These are phyloP conservation scores for Metschnikowia baotianmanensis DNA, from an alignment of 805 yeast species.

Conservation along the genomic window DNA sequence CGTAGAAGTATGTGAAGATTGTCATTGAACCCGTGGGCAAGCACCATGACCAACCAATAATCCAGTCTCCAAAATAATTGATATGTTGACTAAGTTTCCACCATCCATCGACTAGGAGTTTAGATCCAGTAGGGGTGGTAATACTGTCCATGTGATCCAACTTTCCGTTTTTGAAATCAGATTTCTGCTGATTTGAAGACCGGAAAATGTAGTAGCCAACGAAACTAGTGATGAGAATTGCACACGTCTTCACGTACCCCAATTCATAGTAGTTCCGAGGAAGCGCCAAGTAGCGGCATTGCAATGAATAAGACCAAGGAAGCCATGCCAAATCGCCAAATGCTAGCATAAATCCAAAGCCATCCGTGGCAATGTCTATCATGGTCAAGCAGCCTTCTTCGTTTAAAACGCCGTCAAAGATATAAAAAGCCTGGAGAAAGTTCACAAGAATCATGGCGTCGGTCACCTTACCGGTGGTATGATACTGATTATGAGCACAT, in stretches of 20 bases:
- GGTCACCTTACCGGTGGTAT: conserved; percentile 52
- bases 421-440: conserved; percentile 72
- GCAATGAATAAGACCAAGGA: conserved; percentile 88
- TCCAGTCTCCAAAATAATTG: conserved; percentile 94
- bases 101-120: conserved; percentile 88
- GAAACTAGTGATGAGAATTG: conserved; percentile 48
- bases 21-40: conserved; percentile 81
- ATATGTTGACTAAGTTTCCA: conserved; percentile 93
- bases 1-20: conserved; percentile 84
- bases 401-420: conserved; percentile 87
- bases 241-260: conserved; percentile 38
- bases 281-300: conserved; percentile 74
- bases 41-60: conserved; percentile 90
- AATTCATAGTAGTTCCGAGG: conserved; percentile 51
- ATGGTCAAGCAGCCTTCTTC: conserved; percentile 87
- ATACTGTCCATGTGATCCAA: conserved; percentile 63
- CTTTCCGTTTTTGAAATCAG: conserved; percentile 76
- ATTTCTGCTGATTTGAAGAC: conserved; percentile 80
- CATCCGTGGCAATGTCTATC: conserved; percentile 97
- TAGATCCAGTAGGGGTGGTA: conserved; percentile 72
- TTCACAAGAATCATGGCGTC: conserved; percentile 74
- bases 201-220: conserved; percentile 82
- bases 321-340: conserved; percentile 93
- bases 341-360: conserved; percentile 93
- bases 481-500: conserved; percentile 78